Base-by-base conservation (phyloP, 495 filamentous ascomycete genomes). In the Aspergillus sclerotiicarbonarius region DNA sequence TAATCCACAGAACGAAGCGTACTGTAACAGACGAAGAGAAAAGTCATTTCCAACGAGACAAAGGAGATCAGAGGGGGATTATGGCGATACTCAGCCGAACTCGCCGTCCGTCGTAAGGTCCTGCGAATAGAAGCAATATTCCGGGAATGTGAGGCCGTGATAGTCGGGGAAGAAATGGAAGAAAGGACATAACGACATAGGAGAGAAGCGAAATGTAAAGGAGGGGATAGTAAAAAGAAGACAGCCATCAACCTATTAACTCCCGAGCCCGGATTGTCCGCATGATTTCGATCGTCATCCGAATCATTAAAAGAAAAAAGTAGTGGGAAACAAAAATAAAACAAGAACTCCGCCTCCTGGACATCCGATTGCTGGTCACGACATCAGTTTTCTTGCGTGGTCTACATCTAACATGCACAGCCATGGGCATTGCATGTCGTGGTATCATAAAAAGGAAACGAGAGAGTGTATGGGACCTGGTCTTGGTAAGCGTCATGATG, bases 371-470 rank as follows among this genome's bases (percentile, higher is more conserved):
- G 52, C 48, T 58, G 19, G 8, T 61, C 54, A 62, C 58, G 50
- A 51, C 53, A 53, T 48, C 50, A 49, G 50, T 20, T 60, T 56
- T 56, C 15, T 18, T 31, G 20, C 43, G 44, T 56, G 39, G 30
- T 63, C 53, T 60, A 61, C 56, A 55, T 64, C 58, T 57, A 58
- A 62, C 55, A 59, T 53, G 62, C 37, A 30, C 56, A 50, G 54
- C 54, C 51, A 46, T 59, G 54, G 56, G 52, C 30, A 45, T 51
- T 61, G 49, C 49, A 61, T 50, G 29, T 41, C 51, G 10, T 56
- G 25, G 45, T 54, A 21, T 56, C 61, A 51, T 62, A 51, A 62
- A 53, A 46, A 35, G 48, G 50, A 56, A 52, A 67, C 37, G 57
- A 51, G 56, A 60, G 59, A 60, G 54, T 51, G 61, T n/a, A 52